Evolutionary conservation across 2,329 filamentous ascomycete species (phyloP), one percentile per base, ranked within the genome.

Genomic region (Ilyonectria sp.): DNA sequence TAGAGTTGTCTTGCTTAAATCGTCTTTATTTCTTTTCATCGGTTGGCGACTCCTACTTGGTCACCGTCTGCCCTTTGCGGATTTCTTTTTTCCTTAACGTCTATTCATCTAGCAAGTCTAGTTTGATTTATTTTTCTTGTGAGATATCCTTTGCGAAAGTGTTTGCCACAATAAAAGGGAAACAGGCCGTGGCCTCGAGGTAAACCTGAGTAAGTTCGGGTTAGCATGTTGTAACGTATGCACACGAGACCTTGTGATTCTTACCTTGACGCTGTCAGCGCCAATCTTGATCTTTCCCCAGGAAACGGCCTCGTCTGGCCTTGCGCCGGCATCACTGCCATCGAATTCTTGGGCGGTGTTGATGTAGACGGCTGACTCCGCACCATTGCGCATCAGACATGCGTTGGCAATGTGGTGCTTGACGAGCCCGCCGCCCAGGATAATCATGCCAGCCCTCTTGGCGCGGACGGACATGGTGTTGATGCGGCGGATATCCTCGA

Each of bases 351-450:
- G 94, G 0, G 91, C 96, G 1, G 96, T 99, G 82, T 99, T 99
- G 81, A 99, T 94, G 79, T 97, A 99, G 1, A 99, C 96, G 2
- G 96, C 96, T 69, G 93, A 95, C 81, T 99, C 96, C 17, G 96
- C 96, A 2, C 96, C 96, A 76, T 99, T 99, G 56, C 96, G 90
- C 96, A 99, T 98, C 75, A 99, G 81, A 75, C 94, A 97, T 2
- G 96, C 96, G 79, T 99, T 99, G 58, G 96, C 95, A 78, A 99
- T 98, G 80, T 99, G 96, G 77, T 99, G 96, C 84, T 99, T 99
- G 76, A 99, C 89, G n/a, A 99, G 85, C 1, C 96, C 96, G 7
- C 96, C 96, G 0, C 96, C 96, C 0, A 99, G 86, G 63, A 99
- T 94, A 74, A 99, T 95, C 92, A 98, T 98, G 57, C 96, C 96